Evolutionary conservation across 2,329 filamentous ascomycete species (phyloP), one percentile per base, ranked within the genome.

Genomic region (Fusarium tupiense): DNA sequence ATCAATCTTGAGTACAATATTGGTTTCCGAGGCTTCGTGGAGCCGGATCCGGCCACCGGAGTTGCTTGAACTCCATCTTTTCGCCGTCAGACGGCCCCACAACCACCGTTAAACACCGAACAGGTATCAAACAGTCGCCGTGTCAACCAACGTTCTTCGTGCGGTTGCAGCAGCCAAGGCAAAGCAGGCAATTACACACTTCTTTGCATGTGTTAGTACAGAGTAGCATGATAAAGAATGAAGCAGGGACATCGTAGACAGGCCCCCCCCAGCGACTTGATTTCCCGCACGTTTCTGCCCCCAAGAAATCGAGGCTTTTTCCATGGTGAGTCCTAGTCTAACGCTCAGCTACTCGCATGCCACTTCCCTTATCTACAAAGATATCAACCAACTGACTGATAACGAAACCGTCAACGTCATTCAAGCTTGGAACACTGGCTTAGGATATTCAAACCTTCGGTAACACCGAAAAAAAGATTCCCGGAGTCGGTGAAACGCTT

Each of bases 1-100:
- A 29, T 33, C 47, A 54, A 56, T 33, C 31, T 44, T 67, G 35
- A 47, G 50, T 22, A 38, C 19, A 29, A 26, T 38, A 17, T 49
- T 70, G 52, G 19, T 10, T 24, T 54, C 71, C 54, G 66, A 50
- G 58, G 49, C 26, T 61, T 50, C 44, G 31, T 59, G 44, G 59
- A 61, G 37, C 71, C 71, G 71, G 71, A 68, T 71, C 71, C 71
- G 71, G 54, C 41, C 56, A 40, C 46, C 61, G 61, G 66, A 70
- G 61, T 49, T 56, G 19, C 43, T 38, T 41, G 17, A 44, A 35
- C 71, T 58, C 70, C 70, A 74, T 43, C 54, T 61, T 73, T 65
- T 71, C 71, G 61, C 71, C 71, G 71, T 47, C 44, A 37, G 20
- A 62, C 71, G 71, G 59, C 67, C 59, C 71, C 67, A 54, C 61